Conservation (phyloP, 2,329 filamentous ascomycete species). For the Exophiala viscosa region DNA sequence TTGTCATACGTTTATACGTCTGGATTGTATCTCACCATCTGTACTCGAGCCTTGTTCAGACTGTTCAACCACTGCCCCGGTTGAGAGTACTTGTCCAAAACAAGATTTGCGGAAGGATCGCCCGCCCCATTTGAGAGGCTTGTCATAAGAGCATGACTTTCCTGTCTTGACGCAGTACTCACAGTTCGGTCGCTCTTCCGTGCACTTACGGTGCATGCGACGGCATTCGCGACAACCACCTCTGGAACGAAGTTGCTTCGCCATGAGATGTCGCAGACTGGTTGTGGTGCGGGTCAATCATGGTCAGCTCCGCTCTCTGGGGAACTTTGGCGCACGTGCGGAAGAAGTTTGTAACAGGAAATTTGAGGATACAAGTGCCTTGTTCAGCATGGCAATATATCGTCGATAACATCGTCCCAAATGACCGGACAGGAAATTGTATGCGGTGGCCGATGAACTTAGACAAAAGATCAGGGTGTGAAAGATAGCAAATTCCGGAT, state of each 20-base stretch:
- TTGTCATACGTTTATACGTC: too few species aligned
- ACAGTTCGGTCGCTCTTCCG: neutral
- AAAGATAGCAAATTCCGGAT: too few species aligned
- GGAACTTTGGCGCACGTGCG: neutral
- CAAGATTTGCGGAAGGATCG: slow-evolving; percentile 1
- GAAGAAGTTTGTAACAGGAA: neutral
- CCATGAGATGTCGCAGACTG: neutral
- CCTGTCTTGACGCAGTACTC: neutral
- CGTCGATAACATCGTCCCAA: too few species aligned
- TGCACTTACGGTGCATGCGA: slow-evolving; percentile 1
- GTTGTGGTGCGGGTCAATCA: neutral
- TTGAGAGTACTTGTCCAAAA: neutral
- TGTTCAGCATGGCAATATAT: too few species aligned
- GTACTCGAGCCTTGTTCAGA: neutral
- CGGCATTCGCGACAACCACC: slow-evolving; percentile 1
- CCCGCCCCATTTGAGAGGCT: neutral
- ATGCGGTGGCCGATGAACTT: too few species aligned
- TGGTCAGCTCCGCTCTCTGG: neutral
- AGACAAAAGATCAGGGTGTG: too few species aligned
- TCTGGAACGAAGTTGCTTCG: slow-evolving; percentile 2
- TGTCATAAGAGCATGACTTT: slow-evolving; percentile 1
- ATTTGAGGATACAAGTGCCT: slow-evolving; percentile 1
- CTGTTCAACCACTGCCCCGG: neutral
- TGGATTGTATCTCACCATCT: neutral
- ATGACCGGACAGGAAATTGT: neutral